phyloP scores from a whole-genome alignment of 371 early-diverging fungal species.

The Furculomyces boomerangus region DNA sequence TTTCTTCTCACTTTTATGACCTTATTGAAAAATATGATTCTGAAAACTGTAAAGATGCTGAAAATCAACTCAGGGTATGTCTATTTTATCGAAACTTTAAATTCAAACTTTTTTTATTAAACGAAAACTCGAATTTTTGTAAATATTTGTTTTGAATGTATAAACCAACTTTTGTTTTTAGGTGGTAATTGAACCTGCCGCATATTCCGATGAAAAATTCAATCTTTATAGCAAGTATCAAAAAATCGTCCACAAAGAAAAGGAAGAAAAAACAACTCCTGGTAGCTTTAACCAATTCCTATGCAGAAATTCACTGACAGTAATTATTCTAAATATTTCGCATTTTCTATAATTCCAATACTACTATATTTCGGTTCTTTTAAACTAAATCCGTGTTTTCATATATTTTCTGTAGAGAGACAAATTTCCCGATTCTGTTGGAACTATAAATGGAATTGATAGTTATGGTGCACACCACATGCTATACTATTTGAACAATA shows the following conservation, averaged over 20 bases:
- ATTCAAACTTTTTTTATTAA: too few relatives aligned
- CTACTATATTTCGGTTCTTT: background rate
- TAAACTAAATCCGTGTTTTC: too few relatives aligned
- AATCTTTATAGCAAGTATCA: slow-evolving; percentile 67
- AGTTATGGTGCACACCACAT: slow-evolving; percentile 72
- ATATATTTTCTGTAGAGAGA: too few relatives aligned
- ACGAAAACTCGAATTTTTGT: too few relatives aligned
- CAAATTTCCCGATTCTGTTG: too few relatives aligned
- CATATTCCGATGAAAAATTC: slow-evolving; percentile 51
- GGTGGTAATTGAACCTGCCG: slow-evolving; percentile 31
- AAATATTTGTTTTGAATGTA: too few relatives aligned
- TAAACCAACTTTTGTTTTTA: too few relatives aligned
- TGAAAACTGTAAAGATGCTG: background rate
- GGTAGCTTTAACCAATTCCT: slow-evolving; percentile 48
- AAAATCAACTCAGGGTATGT: slow-evolving; percentile 1
- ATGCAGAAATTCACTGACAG: slow-evolving; percentile 50
- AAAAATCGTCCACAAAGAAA: slow-evolving; percentile 52
- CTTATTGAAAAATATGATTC: too few relatives aligned
- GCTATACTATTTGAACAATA: slow-evolving; percentile 55
- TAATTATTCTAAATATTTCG: slow-evolving; percentile 6
- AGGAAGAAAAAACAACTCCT: slow-evolving; percentile 28
- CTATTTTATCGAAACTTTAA: too few relatives aligned
- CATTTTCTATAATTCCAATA: background rate
- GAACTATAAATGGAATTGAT: background rate
- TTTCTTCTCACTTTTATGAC: too few relatives aligned